These are phyloP conservation scores for Lasiodiplodia gonubiensis DNA, from an alignment of 2,329 filamentous ascomycete species.

Conservation along the genomic window DNA sequence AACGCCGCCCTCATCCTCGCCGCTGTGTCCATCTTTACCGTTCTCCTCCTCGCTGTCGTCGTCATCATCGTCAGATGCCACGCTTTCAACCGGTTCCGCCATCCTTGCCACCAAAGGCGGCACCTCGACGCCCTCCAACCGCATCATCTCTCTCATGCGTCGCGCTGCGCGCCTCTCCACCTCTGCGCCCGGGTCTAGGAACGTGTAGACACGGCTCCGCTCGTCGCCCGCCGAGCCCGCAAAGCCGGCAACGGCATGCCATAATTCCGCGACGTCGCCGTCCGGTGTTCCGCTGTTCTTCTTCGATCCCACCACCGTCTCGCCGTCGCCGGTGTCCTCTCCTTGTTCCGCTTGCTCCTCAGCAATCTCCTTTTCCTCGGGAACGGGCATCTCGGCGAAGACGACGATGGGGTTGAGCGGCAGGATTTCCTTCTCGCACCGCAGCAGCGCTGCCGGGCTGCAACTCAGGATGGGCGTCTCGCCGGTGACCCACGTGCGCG, in stretches of 20 bases:
- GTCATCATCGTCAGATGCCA: constrained; percentile 27
- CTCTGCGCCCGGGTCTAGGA: neutral
- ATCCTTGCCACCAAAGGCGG: neutral
- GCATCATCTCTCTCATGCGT: neutral
- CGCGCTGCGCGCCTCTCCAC: neutral
- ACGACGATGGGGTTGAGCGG: neutral
- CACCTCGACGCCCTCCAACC: neutral
- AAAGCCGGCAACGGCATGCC: neutral
- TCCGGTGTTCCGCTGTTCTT: neutral
- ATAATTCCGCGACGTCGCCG: neutral
- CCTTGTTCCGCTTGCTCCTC: neutral
- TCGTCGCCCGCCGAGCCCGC: constrained; percentile 2
- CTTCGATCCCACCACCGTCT: neutral
- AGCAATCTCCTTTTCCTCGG: neutral
- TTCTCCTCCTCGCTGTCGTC: constrained; percentile 28
- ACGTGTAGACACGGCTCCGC: neutral
- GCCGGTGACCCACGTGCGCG: neutral
- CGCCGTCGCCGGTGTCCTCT: neutral
- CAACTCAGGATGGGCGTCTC: neutral
- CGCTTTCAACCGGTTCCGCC: neutral
- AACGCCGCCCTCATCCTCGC: neutral
- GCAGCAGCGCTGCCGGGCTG: neutral
- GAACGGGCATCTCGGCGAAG: constrained; percentile 1
- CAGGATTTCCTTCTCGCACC: neutral
- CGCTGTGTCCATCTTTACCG: neutral